Evolutionary conservation across 2,329 filamentous ascomycete species (phyloP).

Genomic region (Aspergillus tanneri): DNA sequence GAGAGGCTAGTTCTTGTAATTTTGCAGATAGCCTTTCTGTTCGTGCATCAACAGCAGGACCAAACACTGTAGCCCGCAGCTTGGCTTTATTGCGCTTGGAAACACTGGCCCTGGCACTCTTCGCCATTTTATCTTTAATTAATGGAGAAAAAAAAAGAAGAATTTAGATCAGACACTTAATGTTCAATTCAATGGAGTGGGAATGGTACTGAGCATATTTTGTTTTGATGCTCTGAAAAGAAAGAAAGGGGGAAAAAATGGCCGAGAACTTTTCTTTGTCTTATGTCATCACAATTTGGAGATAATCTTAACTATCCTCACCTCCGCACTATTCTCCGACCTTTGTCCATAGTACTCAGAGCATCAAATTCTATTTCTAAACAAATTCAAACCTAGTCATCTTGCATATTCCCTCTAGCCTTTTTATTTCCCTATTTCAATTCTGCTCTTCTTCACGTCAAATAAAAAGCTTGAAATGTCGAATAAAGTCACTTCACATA

Average conservation of each 20-base stretch:
- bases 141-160: background rate
- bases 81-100: constrained; percentile 80
- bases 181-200: no score
- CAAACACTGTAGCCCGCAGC: constrained; percentile 79
- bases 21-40: constrained; percentile 82
- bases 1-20: constrained; percentile 73
- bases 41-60: constrained; percentile 74
- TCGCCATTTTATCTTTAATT: constrained; percentile 68
- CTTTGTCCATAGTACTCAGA: constrained; percentile 2
- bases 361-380: background rate
- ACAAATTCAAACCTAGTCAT: background rate
- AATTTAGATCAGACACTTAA: no score
- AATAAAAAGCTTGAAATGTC: constrained; percentile 29
- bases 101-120: constrained; percentile 74
- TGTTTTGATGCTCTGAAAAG: background rate
- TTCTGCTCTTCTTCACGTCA: background rate
- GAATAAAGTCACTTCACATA: constrained; percentile 19
- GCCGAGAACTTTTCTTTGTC: constrained; percentile 11
- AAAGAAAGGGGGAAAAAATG: constrained; percentile 3
- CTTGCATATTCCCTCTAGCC: no score
- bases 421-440: background rate
- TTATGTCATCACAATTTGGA: constrained; percentile 38
- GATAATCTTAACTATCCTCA: constrained; percentile 18
- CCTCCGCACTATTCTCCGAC: constrained; percentile 18
- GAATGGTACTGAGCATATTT: no score